Evolutionary conservation across 352 stramenopile genomes (phyloP), one percentile per base, ranked within the genome.

Genomic region (Phytophthora ohioensis): DNA sequence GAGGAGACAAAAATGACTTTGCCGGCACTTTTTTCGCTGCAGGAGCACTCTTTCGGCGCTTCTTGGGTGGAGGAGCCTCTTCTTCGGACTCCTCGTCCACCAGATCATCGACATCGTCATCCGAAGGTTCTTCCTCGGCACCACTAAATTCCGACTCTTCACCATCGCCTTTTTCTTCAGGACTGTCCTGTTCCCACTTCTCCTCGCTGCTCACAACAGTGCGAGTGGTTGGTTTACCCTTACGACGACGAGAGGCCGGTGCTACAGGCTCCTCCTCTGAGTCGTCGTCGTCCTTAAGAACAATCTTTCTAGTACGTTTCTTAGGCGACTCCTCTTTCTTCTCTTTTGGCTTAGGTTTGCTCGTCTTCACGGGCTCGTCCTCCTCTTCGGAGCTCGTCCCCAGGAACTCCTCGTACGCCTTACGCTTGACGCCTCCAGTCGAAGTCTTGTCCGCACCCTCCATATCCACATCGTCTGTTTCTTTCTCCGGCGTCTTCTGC

Each of bases 221-320:
- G 27, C 64, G 64, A 47, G 47, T 57, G 3, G 6, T 31, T 27
- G 51, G n/a, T 35, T 78, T 75, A 17, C 46, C 57, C 54, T 77
- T 78, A 17, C 64, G 68, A 41, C 65, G 71, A 53, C 68, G 67
- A 45, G 64, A 78, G 39, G 59, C 49, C 13, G 38, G 52, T 2
- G 38, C 54, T 13, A 75, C 69, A 30, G 72, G 59, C 43, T 84
- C 76, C 36, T 85, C 80, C 17, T 91, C 76, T 38, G 73, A 91
- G 39, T 97, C 87, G 21, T 96, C 88, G 17, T 97, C 88, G 32
- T 96, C 91, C 54, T 95, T 84, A 43, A 95, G 76, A 27, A 95
- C 80, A 15, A 95, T 55, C 56, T 89, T 91, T 12, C 76, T 76
- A 45, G 39, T 43, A 75, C 74, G 54, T 69, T 57, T 89, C 76